A percentile compares a stretch with the other conserved stretches of the same genome.
These are phyloP conservation scores for Rhodotorula taiwanensis DNA, from an alignment of 768 basidiomycete genomes.

Conservation along the genomic window DNA sequence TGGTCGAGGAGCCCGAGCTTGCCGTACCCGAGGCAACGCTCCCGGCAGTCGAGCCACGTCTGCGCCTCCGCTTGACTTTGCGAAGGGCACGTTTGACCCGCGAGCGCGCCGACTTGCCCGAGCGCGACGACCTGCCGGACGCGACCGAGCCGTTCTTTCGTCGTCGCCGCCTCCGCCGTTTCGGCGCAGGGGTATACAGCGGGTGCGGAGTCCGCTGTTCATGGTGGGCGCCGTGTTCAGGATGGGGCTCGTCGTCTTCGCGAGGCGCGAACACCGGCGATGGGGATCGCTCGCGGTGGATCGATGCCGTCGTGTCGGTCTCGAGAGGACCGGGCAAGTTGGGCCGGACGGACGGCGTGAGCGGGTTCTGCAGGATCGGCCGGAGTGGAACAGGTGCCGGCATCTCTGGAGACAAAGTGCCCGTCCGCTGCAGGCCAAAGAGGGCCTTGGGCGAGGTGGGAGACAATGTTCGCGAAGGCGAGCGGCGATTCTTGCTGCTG, in stretches of 20 bases:
- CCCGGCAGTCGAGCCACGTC: neutral
- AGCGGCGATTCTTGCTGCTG: neutral
- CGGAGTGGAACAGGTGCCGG: constrained; percentile 8
- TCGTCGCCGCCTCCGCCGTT: constrained; percentile 15
- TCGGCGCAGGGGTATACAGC: constrained; percentile 32
- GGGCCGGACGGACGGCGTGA: neutral
- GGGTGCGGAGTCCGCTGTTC: constrained; percentile 28
- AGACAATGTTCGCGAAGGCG: neutral
- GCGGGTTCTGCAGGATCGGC: constrained; percentile 16
- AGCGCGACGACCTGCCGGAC: constrained; percentile 12
- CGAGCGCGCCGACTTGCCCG: constrained; percentile 20
- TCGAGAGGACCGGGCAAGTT: neutral
- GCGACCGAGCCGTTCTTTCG: constrained; percentile 16
- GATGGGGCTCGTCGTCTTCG: constrained; percentile 26
- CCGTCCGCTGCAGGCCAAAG: constrained; percentile 22
- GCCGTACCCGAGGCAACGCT: constrained; percentile 37
- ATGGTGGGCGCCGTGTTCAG: constrained; percentile 1
- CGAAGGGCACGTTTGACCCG: constrained; percentile 22
- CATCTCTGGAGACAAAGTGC: constrained; percentile 2
- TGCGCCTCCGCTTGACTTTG: constrained; percentile 13
- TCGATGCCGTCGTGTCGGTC: constrained; percentile 7
- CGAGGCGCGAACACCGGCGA: constrained; percentile 21
- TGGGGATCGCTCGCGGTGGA: constrained; percentile 10
- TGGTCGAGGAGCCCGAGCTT: constrained; percentile 43
- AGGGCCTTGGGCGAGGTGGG: constrained; percentile 4